Percentiles rank a stretch among this genome's conserved stretches.
Evolutionary conservation across 2,329 filamentous ascomycete genomes (phyloP).

Genomic region (Colletotrichum ledebouriae): DNA sequence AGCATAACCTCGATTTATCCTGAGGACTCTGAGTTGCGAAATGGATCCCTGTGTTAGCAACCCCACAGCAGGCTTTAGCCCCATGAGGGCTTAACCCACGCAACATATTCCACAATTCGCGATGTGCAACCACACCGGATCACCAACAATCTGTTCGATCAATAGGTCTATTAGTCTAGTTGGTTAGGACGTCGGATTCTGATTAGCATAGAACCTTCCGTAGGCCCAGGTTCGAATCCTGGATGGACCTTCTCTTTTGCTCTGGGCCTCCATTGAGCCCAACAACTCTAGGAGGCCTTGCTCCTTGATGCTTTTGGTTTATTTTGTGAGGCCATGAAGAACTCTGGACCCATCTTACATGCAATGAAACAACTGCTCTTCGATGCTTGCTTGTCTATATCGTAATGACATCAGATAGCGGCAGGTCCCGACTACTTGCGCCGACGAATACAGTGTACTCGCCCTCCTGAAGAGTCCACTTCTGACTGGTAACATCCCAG

Average conservation of each 20-base stretch:
- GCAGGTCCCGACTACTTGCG: conserved; percentile 61
- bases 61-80: not conserved
- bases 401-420: conserved; percentile 47
- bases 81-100: conserved; percentile 6
- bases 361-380: no score
- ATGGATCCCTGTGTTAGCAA: no score
- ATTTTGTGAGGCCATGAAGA: no score
- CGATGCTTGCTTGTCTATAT: not conserved
- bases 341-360: no score
- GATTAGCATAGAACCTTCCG: conserved; percentile 16
- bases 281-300: no score
- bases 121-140: not conserved
- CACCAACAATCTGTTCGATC: rapidly evolving
- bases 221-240: conserved; percentile 40
- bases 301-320: no score
- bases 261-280: not conserved
- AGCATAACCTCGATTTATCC: not conserved
- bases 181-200: conserved; percentile 40
- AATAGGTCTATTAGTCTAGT: conserved; percentile 34
- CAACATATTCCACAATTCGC: not conserved
- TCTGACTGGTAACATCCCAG: conserved; percentile 73
- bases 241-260: conserved; percentile 44
- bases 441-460: conserved; percentile 61
- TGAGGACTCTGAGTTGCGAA: no score
- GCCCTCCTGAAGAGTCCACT: conserved; percentile 68